Base-by-base conservation (phyloP, 495 filamentous ascomycete species). In the Aspergillus carlsbadensis region DNA sequence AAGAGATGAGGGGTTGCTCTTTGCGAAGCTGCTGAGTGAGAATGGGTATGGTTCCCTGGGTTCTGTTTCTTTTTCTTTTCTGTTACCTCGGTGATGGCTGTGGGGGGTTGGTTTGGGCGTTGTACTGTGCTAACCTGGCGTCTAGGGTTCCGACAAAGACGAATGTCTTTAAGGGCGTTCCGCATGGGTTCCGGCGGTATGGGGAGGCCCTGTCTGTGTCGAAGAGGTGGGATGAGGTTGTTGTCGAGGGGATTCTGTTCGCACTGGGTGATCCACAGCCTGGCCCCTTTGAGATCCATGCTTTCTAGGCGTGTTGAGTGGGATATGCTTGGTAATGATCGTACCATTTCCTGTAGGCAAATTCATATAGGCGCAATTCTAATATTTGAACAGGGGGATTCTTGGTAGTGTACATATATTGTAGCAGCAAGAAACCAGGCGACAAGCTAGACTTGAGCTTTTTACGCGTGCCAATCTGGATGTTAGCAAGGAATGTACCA, bases 1-100 rank as follows among this genome's bases (percentile, higher is more conserved):
- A 22, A 64, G 78, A 7, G 77, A 80, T 56, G 75, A 81, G 64
- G 77, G 63, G 6, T 41, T 82, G 17, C 64, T 71, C 43, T 80
- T 67, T 60, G 75, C 69, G 17, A 67, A 72, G 65, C 62, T 75
- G 52, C 59, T 82, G 11, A 70, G 63, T 49, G 73, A 71, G 56
- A 71, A 70, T 60, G 74, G 76, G 79, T 81, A 64, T 66, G 78
- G n/a, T 57, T 39, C 48, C 13, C 26, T 24, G 3, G n/a, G n/a
- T n/a, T n/a, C n/a, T n/a, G n/a, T n/a, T 34, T 24, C 6, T 11
- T 14, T 36, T 52, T 6, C 20, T 31, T 52, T n/a, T 35, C 20
- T 47, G 44, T 46, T 6, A 7, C 13, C 21, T 41, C 15, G n/a
- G 5, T 18, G 15, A 20, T 5, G 6, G n/a, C 15, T 2, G 5